Evolutionary conservation across 805 yeast species (phyloP), one percentile per base, ranked within the genome.

Genomic region (Barnettozyma populi): DNA sequence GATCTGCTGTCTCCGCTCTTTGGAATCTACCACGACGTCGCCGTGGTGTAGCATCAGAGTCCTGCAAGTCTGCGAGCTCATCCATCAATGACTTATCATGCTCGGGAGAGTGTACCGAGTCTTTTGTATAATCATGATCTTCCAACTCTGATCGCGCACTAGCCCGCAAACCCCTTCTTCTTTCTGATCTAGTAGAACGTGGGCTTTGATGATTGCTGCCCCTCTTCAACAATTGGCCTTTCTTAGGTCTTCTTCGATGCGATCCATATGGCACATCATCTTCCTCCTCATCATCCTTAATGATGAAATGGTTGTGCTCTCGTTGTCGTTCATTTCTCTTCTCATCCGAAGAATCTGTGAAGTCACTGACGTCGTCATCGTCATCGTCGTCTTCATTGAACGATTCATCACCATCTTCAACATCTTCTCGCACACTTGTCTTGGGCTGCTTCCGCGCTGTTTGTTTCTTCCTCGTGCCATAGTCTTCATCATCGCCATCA

Each of bases 1-100:
- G 41, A 10, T 50, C 54, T 4, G 45, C 44, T 7, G 47, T 47
- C 7, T 39, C 42, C 16, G 41, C 44, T 18, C 47, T 36, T 32
- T 36, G 40, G 8, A 16, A 20, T 24, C 49, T 21, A 21, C 49
- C 46, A 7, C 46, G 19, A 13, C 52, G 43, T 10, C 46, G 48
- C 34, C 42, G 35, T 18, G 49, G 48, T 16, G 48, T 37, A 10
- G 41, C 82, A 13, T 82, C 80, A 3, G 83, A 72, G 51, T 51
- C 56, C 25, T 47, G 46, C 32, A 59, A 48, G n/a, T 54, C 61
- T 4, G 55, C 52, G 14, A 86, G 69, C 61, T 86, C 95, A 53
- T 83, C 80, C 44, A 77, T 77, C 31, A 86, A 48, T 0, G 79
- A 67, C 10, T 54, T 60, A 7, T 54, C 59, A n/a, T 56, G 61